Conservation (phyloP, 1,284 basidiomycete species). For the Phaffia rhodozyma region DNA sequence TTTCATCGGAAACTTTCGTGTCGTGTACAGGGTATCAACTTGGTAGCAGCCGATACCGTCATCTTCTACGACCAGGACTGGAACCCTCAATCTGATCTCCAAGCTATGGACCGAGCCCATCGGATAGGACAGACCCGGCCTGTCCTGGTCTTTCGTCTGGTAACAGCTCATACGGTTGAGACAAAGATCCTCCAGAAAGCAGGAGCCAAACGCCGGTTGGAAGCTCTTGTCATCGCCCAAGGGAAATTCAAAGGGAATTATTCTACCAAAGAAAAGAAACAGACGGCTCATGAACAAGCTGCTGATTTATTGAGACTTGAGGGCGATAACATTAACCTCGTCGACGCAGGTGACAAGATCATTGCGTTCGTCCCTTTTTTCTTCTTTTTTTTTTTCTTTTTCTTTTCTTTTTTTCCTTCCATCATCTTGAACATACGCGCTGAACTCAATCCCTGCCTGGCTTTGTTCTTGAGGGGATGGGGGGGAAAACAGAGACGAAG, state of each 20-base stretch:
- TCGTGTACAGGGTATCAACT: slow-evolving; percentile 54
- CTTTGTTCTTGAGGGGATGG: not conserved
- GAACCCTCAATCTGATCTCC: slow-evolving; percentile 86
- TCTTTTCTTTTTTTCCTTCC: not conserved
- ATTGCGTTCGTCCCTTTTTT: slow-evolving; percentile 39
- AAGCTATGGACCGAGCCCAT: slow-evolving; percentile 91
- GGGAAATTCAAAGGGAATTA: slow-evolving; percentile 54
- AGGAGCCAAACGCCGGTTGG: slow-evolving; percentile 73
- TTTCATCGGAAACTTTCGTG: no score
- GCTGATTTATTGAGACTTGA: slow-evolving; percentile 68
- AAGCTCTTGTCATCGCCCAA: slow-evolving; percentile 87
- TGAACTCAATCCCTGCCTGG: not conserved
- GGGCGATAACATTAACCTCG: slow-evolving; percentile 79
- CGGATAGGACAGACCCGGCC: slow-evolving; percentile 86
- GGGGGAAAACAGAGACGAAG: slow-evolving; percentile 45
- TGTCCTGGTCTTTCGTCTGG: slow-evolving; percentile 72
- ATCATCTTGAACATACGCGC: not conserved
- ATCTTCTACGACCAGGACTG: slow-evolving; percentile 88
- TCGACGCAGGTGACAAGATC: slow-evolving; percentile 60
- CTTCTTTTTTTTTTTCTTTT: not conserved
- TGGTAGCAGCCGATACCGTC: slow-evolving; percentile 86
- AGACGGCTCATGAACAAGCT: slow-evolving; percentile 67
- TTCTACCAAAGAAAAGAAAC: slow-evolving; percentile 37
- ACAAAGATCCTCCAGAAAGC: slow-evolving; percentile 82
- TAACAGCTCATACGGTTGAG: slow-evolving; percentile 74